Evolutionary conservation across 352 stramenopile species (phyloP), one percentile per base, ranked within the genome.

Genomic region (Globisporangium cystogenes): DNA sequence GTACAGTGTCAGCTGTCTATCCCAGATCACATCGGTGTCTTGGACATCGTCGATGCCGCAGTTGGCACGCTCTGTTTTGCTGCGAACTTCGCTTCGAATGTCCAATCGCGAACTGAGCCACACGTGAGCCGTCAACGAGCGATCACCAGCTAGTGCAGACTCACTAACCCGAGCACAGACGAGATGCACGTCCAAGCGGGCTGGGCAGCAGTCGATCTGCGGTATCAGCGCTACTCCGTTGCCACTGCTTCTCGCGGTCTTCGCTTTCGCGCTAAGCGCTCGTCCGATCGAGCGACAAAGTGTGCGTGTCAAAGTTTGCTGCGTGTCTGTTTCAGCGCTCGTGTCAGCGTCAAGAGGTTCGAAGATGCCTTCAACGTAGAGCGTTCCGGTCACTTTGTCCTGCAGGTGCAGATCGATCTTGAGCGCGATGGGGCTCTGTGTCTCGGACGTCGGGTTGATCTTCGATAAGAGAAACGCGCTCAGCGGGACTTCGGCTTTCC

Each of bases 301-400:
- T 16, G 42, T 18, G 15, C 31, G 39, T 33, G 41, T 15, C n/a
- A 53, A 36, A 11, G 36, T 20, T 21, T 55, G 20, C 7, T 54
- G 44, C 4, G 40, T 39, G 18, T 26, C 33, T 15, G 23, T n/a
- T 40, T 45, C 42, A 3, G 37, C 21, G 40, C 33, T 45, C 48
- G 62, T 58, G 0, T 65, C 60, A 7, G 29, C 31, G 16, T 52
- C 37, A 0, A 73, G 52, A 12, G 70, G 68, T 42, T 83, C 73
- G 43, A 75, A 83, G 4, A 83, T 57, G 3, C 73, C 73, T 55
- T 70, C 58, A 18, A 83, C 14, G 26, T 40, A 41, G 11, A 83
- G 39, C 7, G 47, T 49, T 0, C 73, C 73, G 0, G 64, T 77
- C 48, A 69, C 67, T 31, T 76, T 71, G 12, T 43, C 62, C 4